A percentile compares a stretch with the other conserved stretches of the same genome.
Conservation (phyloP, 140 eudicot genomes). For the Senecio squalidus region DNA sequence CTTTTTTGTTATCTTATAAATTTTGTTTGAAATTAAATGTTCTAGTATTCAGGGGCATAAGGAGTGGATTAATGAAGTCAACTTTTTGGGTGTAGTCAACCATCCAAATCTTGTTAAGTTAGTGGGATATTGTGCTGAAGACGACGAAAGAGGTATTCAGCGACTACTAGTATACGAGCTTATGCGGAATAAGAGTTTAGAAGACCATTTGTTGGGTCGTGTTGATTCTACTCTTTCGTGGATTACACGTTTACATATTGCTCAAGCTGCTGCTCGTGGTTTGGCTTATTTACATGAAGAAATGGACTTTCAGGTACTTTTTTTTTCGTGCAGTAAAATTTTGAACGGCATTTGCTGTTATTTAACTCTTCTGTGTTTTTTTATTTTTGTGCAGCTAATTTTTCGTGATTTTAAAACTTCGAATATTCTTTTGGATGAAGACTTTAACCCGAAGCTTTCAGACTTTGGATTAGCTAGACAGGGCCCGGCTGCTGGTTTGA, state of each 20-base stretch:
- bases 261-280: conserved; percentile 97
- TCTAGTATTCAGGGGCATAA: conserved; percentile 99
- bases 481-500: conserved; percentile 79
- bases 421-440: conserved; percentile 85
- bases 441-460: conserved; percentile 83
- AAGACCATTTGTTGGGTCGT: conserved; percentile 71
- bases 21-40: conserved; percentile 32
- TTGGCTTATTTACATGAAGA: conserved; percentile 93
- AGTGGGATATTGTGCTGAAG: conserved; percentile 96
- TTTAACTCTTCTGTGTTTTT: neutral
- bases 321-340: conserved; percentile 25
- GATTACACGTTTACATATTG: conserved; percentile 73
- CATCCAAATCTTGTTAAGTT: conserved; percentile 93
- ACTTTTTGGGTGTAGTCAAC: conserved; percentile 74
- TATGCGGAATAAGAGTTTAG: conserved; percentile 79
- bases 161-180: conserved; percentile 84
- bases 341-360: neutral
- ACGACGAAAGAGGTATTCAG: conserved; percentile 96
- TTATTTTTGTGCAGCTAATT: conserved; percentile 53
- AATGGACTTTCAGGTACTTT: conserved; percentile 92
- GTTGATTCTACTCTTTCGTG: conserved; percentile 65
- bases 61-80: conserved; percentile 97
- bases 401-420: conserved; percentile 93
- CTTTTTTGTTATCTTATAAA: conserved; percentile 30
- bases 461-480: conserved; percentile 96